These are phyloP conservation scores for Trichoderma asperelloides DNA, from an alignment of 495 filamentous ascomycete species.

Conservation along the genomic window DNA sequence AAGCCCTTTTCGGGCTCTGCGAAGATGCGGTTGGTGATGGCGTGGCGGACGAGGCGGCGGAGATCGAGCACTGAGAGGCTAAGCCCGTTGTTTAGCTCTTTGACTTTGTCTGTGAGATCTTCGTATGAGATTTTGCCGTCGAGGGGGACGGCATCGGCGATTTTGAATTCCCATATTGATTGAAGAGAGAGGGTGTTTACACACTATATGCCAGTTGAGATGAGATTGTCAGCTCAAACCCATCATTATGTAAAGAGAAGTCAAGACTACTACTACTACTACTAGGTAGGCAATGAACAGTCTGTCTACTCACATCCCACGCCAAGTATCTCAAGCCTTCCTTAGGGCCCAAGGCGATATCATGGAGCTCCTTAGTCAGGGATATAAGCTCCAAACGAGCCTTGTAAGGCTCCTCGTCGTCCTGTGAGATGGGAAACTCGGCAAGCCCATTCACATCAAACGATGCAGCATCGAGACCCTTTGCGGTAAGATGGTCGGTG, in stretches of 20 bases:
- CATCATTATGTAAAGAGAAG: too few species aligned
- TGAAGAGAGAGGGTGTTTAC: slow-evolving; percentile 18
- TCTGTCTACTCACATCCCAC: slow-evolving; percentile 16
- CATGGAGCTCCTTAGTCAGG: slow-evolving; percentile 19
- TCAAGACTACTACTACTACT: too few species aligned
- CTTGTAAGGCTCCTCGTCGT: slow-evolving; percentile 15
- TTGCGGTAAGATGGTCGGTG: slow-evolving; percentile 19
- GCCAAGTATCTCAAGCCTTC: slow-evolving; percentile 16
- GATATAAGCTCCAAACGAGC: slow-evolving; percentile 17
- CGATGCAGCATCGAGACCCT: slow-evolving; percentile 19
- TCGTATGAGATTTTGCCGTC: slow-evolving; percentile 26
- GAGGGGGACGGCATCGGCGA: slow-evolving; percentile 28
- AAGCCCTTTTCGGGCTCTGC: slow-evolving; percentile 29
- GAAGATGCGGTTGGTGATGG: slow-evolving; percentile 44
- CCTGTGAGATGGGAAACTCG: slow-evolving; percentile 17
- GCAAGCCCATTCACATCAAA: slow-evolving; percentile 18
- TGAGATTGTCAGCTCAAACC: not conserved
- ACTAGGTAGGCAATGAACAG: not conserved
- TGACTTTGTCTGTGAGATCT: slow-evolving; percentile 24
- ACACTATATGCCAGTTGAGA: slow-evolving; percentile 10
- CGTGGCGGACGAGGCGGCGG: slow-evolving; percentile 35
- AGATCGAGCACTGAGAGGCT: slow-evolving; percentile 19
- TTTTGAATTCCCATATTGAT: slow-evolving; percentile 20
- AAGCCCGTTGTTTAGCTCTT: slow-evolving; percentile 16
- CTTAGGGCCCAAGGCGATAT: slow-evolving; percentile 18